Conservation (phyloP, 345 rosid species). For the Eutrema yunnanense region DNA sequence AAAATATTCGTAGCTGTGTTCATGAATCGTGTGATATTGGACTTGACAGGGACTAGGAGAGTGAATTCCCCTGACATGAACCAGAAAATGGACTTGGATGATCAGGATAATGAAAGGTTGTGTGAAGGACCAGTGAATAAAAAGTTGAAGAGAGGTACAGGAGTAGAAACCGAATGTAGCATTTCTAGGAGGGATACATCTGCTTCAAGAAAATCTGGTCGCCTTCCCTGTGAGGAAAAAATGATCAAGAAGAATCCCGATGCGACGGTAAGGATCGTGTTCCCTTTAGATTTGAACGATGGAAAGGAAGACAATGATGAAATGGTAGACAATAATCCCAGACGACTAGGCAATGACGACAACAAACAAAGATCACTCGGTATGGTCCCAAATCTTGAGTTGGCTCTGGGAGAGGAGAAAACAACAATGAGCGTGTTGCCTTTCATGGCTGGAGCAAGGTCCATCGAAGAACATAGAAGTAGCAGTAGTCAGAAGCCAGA, state of each 20-base stretch:
- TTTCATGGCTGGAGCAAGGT: constrained; percentile 30
- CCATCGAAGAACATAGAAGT: constrained; percentile 31
- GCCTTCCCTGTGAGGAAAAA: constrained; percentile 33
- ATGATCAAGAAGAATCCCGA: constrained; percentile 34
- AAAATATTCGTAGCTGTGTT: constrained; percentile 3
- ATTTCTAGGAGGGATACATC: no score
- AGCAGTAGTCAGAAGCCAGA: constrained; percentile 29
- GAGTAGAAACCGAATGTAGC: constrained; percentile 31
- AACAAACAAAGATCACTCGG: constrained; percentile 26
- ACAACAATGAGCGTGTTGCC: constrained; percentile 30
- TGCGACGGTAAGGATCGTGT: constrained; percentile 56
- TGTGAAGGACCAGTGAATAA: constrained; percentile 38
- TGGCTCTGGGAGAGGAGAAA: constrained; percentile 71
- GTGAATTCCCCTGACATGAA: constrained; percentile 18
- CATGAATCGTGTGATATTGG: constrained; percentile 34
- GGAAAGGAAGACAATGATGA: constrained; percentile 31
- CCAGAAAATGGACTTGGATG: constrained; percentile 24
- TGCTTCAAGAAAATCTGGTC: constrained; percentile 33
- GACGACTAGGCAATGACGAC: constrained; percentile 33
- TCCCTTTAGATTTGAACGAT: constrained; percentile 49
- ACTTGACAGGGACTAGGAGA: constrained; percentile 34
- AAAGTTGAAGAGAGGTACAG: constrained; percentile 43
- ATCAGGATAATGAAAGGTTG: constrained; percentile 16
- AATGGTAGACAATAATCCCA: constrained; percentile 28
- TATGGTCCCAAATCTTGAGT: constrained; percentile 64